phyloP scores from a whole-genome alignment of 2,329 filamentous ascomycete genomes.

The Aspergillus hiratsukae region DNA sequence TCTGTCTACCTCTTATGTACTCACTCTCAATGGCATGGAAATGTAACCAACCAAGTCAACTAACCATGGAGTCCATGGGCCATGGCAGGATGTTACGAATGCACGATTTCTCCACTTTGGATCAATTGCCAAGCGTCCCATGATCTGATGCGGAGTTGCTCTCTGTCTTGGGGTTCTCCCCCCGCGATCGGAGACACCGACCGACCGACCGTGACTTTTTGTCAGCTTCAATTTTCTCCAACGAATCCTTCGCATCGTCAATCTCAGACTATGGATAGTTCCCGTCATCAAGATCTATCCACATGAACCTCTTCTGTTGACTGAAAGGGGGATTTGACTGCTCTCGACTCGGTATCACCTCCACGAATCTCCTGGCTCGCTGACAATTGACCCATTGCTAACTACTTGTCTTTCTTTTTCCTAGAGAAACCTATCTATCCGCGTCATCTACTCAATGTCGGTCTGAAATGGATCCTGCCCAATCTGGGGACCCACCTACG shows the following conservation, averaged over 20 bases:
- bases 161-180: conserved; percentile 1
- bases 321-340: background rate
- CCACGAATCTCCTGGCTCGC: background rate
- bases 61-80: no score
- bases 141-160: conserved; percentile 4
- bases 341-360: background rate
- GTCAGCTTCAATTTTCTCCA: background rate
- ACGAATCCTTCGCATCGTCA: background rate
- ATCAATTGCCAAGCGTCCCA: background rate
- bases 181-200: background rate
- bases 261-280: background rate
- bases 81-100: no score
- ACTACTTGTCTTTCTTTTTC: background rate
- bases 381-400: background rate
- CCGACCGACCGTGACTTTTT: no score
- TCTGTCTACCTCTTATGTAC: no score
- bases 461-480: conserved; percentile 28
- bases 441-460: conserved; percentile 18
- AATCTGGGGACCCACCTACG: conserved; percentile 22
- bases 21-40: no score
- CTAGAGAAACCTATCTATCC: background rate
- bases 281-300: background rate
- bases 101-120: background rate
- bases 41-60: no score
- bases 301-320: background rate